Conservation (phyloP, 768 basidiomycete species). For the Roridomyces roridus region DNA sequence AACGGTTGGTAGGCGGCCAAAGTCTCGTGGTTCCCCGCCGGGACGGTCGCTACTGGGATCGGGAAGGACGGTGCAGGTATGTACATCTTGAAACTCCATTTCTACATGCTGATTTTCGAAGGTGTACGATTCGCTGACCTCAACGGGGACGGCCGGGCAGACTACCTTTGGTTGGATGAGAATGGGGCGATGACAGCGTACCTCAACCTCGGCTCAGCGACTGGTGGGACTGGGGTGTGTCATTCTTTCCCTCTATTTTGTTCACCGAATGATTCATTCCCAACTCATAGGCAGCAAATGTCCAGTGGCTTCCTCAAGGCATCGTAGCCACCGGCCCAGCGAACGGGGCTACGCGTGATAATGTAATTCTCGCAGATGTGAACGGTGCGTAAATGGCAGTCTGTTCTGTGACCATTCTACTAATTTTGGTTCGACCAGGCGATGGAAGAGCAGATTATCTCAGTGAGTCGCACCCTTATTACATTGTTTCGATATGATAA, state of each 20-base stretch:
- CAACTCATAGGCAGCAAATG: background rate
- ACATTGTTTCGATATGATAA: background rate
- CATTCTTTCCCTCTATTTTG: background rate
- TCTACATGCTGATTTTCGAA: background rate
- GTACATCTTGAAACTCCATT: no score
- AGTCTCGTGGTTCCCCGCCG: background rate
- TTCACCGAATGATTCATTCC: background rate
- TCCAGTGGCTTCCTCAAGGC: background rate
- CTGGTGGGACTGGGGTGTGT: background rate
- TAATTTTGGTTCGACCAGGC: no score
- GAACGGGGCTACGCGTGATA: background rate
- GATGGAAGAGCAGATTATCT: slow-evolving; percentile 10
- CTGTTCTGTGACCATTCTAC: background rate
- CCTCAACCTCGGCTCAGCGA: background rate
- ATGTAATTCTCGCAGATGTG: background rate
- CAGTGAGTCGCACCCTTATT: background rate
- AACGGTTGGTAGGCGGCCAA: background rate
- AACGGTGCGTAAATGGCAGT: background rate
- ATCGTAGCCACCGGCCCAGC: slow-evolving; percentile 2
- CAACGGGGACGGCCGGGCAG: slow-evolving; percentile 2
- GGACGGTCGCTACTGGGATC: background rate
- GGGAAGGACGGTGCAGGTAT: slow-evolving; percentile 1
- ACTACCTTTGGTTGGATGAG: slow-evolving; percentile 1
- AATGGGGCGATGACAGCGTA: slow-evolving; percentile 7
- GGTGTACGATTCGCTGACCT: slow-evolving; percentile 11